phyloP scores from a whole-genome alignment of 169 alveolate genomes.

The Besnoitia besnoiti region DNA sequence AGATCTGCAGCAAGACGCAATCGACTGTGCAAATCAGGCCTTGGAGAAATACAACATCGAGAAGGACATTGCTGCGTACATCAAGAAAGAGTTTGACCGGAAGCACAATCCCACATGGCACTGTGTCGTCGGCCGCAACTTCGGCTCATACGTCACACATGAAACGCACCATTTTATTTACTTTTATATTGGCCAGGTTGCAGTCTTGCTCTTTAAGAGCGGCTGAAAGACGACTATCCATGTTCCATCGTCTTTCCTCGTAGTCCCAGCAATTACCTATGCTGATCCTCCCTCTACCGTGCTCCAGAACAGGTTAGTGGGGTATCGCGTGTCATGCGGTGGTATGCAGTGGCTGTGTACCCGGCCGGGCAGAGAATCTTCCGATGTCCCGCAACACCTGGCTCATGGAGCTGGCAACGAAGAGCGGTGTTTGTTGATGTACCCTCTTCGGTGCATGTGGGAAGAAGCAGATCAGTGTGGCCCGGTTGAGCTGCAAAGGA shows the following conservation, averaged over 20 bases:
- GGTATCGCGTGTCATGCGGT: no score
- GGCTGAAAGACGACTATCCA: slow-evolving; percentile 86
- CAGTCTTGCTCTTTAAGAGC: slow-evolving; percentile 96
- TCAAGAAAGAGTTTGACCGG: slow-evolving; percentile 99
- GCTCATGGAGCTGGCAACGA: no score
- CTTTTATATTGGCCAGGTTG: slow-evolving; percentile 99
- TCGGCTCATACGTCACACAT: slow-evolving; percentile 99
- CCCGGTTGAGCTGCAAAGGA: no score
- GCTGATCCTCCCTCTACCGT: no score
- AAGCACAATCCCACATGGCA: slow-evolving; percentile 99
- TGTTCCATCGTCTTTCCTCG: no score
- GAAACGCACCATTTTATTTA: slow-evolving; percentile 99
- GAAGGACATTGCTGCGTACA: slow-evolving; percentile 98
- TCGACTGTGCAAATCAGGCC: slow-evolving; percentile 98
- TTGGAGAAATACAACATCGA: slow-evolving; percentile 94
- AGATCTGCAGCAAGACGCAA: slow-evolving; percentile 98
- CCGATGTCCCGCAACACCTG: no score
- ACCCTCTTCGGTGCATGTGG: background rate
- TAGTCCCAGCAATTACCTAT: no score
- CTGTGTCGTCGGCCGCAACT: slow-evolving; percentile 98
- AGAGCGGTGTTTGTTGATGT: background rate
- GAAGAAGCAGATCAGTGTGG: no score
- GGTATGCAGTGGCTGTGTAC: no score
- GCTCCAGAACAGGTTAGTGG: no score
- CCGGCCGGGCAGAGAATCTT: no score